Percentiles rank a stretch among this genome's conserved stretches.
Evolutionary conservation across 345 rosid species (phyloP).

Genomic region (Linum trigynum): DNA sequence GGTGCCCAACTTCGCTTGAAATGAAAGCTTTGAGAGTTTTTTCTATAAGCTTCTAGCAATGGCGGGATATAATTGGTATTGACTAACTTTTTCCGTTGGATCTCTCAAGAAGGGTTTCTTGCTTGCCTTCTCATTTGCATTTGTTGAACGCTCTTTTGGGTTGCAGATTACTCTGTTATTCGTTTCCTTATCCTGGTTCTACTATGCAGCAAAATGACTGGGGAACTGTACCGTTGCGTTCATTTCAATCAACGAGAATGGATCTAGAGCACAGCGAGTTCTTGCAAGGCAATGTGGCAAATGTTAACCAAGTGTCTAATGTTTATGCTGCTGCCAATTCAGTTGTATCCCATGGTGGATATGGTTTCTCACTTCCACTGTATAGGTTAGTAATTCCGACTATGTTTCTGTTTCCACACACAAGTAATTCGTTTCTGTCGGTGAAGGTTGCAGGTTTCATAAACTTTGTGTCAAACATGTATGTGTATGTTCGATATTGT

Average conservation of each 20-base stretch:
- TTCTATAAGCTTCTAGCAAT: too few relatives aligned
- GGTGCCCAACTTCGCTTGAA: too few relatives aligned
- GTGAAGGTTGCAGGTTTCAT: not conserved
- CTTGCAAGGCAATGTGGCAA: conserved; percentile 14
- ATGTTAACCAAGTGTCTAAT: conserved; percentile 15
- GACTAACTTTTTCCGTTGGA: not conserved
- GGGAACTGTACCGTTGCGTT: conserved; percentile 8
- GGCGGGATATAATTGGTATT: too few relatives aligned
- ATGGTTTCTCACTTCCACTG: conserved; percentile 39
- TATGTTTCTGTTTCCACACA: not conserved
- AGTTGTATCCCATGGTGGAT: conserved; percentile 28
- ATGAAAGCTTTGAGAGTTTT: too few relatives aligned
- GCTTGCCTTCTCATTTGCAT: too few relatives aligned
- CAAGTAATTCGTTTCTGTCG: not conserved
- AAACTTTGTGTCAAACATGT: not conserved
- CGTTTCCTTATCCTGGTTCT: not conserved
- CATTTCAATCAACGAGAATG: conserved; percentile 13
- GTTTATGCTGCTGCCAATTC: conserved; percentile 12
- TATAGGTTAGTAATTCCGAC: conserved; percentile 40
- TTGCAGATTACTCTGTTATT: too few relatives aligned
- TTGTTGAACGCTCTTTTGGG: not conserved
- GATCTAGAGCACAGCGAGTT: conserved; percentile 20
- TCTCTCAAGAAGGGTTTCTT: not conserved
- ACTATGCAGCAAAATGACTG: conserved; percentile 12
- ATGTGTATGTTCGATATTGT: not conserved